phyloP scores from a whole-genome alignment of 2,329 filamentous ascomycete genomes.

The Hymenoscyphus repandus region DNA sequence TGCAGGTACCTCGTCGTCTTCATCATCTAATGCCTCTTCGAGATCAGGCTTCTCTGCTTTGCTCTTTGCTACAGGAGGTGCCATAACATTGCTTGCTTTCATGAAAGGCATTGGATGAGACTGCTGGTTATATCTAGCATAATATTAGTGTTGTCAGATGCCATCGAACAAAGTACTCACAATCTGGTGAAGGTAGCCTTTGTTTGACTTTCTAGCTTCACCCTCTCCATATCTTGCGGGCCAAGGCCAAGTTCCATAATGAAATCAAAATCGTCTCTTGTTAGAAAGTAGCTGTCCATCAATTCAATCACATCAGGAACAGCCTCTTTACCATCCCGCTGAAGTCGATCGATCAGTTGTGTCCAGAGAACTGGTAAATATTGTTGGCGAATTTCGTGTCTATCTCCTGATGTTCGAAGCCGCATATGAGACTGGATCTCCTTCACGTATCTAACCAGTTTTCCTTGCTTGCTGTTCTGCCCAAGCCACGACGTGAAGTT shows the following conservation, averaged over 20 bases:
- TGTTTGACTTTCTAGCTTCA: constrained; percentile 77
- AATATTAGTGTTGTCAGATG: neutral
- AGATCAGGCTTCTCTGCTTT: constrained; percentile 74
- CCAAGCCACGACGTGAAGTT: constrained; percentile 89
- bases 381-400: constrained; percentile 89
- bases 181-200: constrained; percentile 85
- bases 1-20: constrained; percentile 61
- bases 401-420: constrained; percentile 80
- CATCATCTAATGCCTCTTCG: constrained; percentile 92
- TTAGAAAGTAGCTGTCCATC: constrained; percentile 97
- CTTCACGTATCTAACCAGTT: constrained; percentile 74
- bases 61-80: constrained; percentile 48
- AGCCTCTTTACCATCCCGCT: constrained; percentile 73
- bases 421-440: constrained; percentile 98
- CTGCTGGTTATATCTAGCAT: constrained; percentile 70
- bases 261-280: constrained; percentile 88
- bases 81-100: constrained; percentile 75
- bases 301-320: constrained; percentile 82
- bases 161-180: constrained; percentile 47
- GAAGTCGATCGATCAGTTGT: constrained; percentile 67
- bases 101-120: constrained; percentile 92
- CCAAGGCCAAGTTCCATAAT: constrained; percentile 90
- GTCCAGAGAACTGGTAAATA: constrained; percentile 89
- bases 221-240: constrained; percentile 66
- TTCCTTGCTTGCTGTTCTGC: constrained; percentile 83